Evolutionary conservation across 2,329 filamentous ascomycete genomes (phyloP).

Genomic region (Tothia fuscella): DNA sequence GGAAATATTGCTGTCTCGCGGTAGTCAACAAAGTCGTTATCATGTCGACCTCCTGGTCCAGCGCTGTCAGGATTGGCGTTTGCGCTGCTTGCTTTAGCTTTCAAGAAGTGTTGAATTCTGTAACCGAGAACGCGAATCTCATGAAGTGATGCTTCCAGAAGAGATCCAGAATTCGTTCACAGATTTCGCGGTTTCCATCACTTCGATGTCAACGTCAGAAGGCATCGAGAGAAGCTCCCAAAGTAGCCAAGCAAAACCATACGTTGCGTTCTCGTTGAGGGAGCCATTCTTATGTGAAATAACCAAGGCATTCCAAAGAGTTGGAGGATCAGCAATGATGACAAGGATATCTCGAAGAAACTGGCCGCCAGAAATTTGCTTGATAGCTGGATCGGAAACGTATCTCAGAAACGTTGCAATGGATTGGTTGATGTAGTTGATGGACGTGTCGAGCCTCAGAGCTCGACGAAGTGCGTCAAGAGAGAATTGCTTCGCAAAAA

Average conservation of each 20-base stretch:
- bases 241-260: constrained; percentile 27
- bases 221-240: constrained; percentile 35
- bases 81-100: constrained; percentile 15
- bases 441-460: constrained; percentile 32
- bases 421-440: constrained; percentile 33
- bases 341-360: constrained; percentile 37
- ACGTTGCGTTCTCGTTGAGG: constrained; percentile 18
- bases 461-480: constrained; percentile 26
- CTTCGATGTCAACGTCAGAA: constrained; percentile 14
- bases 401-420: constrained; percentile 24
- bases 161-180: constrained; percentile 13
- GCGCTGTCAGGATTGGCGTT: constrained; percentile 8
- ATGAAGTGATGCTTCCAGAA: constrained; percentile 18
- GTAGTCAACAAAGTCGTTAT: constrained; percentile 57
- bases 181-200: constrained; percentile 13
- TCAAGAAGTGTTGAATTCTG: constrained; percentile 30
- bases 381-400: constrained; percentile 32
- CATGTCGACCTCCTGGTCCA: constrained; percentile 54
- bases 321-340: constrained; percentile 38
- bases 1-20: constrained; percentile 52
- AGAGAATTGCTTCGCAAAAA: constrained; percentile 25
- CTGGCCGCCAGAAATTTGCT: constrained; percentile 38
- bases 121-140: constrained; percentile 26
- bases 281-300: constrained; percentile 16
- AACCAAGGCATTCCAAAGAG: constrained; percentile 42